Base-by-base conservation (phyloP, 805 yeast genomes). In the Kodamaea kakaduensis region DNA sequence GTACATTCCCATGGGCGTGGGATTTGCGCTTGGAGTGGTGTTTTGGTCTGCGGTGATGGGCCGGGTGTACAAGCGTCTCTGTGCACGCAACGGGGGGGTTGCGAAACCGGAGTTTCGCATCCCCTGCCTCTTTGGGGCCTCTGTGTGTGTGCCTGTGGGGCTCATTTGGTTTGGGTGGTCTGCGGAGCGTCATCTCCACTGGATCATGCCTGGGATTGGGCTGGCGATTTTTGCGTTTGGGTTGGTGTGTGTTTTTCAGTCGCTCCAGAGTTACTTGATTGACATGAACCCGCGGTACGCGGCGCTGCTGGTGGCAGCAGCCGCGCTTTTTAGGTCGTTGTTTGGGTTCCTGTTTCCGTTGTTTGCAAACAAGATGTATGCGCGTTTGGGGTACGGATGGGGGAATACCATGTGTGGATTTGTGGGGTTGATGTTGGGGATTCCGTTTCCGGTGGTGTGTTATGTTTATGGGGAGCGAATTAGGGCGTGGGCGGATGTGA, bases 81-180 rank as follows among this genome's bases (percentile, higher is more conserved):
- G 60, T 2, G 59, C 41, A 6, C 54, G 49, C 29, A 76, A 77
- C 44, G 60, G 61, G 13, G 84, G 84, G 6, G 73, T 73, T 9
- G 47, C 75, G 8, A 73, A 73, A 42, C 86, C 86, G 1, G 87
- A 81, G 49, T 78, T 54, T 50, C 59, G 84, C 31, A 51, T 81
- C 19, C 80, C 80, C 9, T 58, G 71, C 35, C 52, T 79, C 25
- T 61, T 75, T 42, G 54, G 63, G 10, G 61, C 73, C 13, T 77
- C 82, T 1, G 43, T 79, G 22, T 48, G 70, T 12, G 67, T 77
- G 43, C 79, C 86, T 0, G 62, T 67, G 9, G 87, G 86, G 0
- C 58, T 81, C 26, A 60, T 81, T 41, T 77, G 84, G 77, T 79
- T 76, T 47, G 88, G 87, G 10, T 81, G 87, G 88, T 70, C 80